Conservation (phyloP, 2,329 filamentous ascomycete genomes). For the Triangularia setosa region DNA sequence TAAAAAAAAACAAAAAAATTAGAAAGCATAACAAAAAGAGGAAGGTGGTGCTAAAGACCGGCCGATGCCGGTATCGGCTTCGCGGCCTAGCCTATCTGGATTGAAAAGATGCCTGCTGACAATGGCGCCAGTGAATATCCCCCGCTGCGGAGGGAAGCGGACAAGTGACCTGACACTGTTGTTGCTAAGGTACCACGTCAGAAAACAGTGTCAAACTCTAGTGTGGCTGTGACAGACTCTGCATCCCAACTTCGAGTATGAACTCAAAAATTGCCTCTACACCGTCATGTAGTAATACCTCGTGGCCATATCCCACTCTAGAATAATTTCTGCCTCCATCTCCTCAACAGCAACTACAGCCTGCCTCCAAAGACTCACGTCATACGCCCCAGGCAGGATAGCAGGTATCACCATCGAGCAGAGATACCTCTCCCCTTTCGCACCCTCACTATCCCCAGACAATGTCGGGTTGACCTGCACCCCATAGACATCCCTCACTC, state of each 20-base stretch:
- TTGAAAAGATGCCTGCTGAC: neutral
- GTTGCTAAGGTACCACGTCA: too few relatives aligned
- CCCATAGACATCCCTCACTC: slow-evolving; percentile 24
- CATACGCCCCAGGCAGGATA: slow-evolving; percentile 35
- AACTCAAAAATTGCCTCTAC: too few relatives aligned
- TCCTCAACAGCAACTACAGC: slow-evolving; percentile 30
- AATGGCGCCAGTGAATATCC: neutral
- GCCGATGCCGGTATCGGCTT: neutral
- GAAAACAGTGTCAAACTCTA: neutral
- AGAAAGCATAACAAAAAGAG: neutral
- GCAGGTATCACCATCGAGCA: slow-evolving; percentile 37
- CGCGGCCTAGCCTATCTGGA: too few relatives aligned
- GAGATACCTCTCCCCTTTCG: slow-evolving; percentile 27
- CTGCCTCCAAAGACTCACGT: slow-evolving; percentile 39
- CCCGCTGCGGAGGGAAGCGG: too few relatives aligned
- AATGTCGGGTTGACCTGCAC: slow-evolving; percentile 14
- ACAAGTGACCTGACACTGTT: too few relatives aligned
- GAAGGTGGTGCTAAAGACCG: neutral
- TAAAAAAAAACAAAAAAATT: neutral
- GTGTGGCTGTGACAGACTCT: neutral
- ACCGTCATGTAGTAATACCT: slow-evolving; percentile 39
- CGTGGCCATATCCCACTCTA: slow-evolving; percentile 42
- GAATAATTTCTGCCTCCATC: slow-evolving; percentile 40
- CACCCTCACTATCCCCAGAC: slow-evolving; percentile 5
- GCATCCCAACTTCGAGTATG: too few relatives aligned